These are phyloP conservation scores for Mollisiaceae sp. DNA, from an alignment of 2,329 filamentous ascomycete species.

Conservation along the genomic window DNA sequence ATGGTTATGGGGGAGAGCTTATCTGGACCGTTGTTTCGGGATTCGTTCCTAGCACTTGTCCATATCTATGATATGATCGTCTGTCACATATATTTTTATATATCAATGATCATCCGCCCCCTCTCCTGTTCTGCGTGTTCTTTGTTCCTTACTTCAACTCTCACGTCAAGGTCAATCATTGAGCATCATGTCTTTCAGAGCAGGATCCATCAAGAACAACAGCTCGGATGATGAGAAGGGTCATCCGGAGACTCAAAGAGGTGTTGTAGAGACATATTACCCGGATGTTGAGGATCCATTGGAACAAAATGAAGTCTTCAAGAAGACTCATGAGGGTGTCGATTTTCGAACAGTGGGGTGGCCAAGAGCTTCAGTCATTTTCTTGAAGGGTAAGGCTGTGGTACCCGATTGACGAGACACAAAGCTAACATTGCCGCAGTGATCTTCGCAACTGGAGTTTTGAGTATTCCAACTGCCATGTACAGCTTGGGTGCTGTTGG, in stretches of 20 bases:
- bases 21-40: neutral
- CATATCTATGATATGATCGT: slow-evolving; percentile 7
- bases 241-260: slow-evolving; percentile 21
- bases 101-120: slow-evolving; percentile 14
- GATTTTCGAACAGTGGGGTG: slow-evolving; percentile 55
- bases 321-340: slow-evolving; percentile 49
- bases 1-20: slow-evolving; percentile 12
- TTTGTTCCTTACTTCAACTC: slow-evolving; percentile 12
- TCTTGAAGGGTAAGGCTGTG: slow-evolving; percentile 45
- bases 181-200: slow-evolving; percentile 29
- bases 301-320: slow-evolving; percentile 50
- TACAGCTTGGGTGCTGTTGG: slow-evolving; percentile 50
- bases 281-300: slow-evolving; percentile 31
- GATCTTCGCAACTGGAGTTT: slow-evolving; percentile 49
- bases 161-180: slow-evolving; percentile 12
- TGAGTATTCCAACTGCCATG: slow-evolving; percentile 51
- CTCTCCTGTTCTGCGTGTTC: slow-evolving; percentile 3
- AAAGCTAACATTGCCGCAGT: slow-evolving; percentile 22
- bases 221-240: slow-evolving; percentile 33
- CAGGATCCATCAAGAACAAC: slow-evolving; percentile 29
- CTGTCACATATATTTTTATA: slow-evolving; percentile 7
- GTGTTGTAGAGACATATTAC: slow-evolving; percentile 33
- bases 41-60: slow-evolving; percentile 3
- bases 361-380: slow-evolving; percentile 54
- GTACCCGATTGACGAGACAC: neutral